Evolutionary conservation across 176 grass and related monocot species (phyloP), one percentile per base, ranked within the genome.

Genomic region (Poa annua): DNA sequence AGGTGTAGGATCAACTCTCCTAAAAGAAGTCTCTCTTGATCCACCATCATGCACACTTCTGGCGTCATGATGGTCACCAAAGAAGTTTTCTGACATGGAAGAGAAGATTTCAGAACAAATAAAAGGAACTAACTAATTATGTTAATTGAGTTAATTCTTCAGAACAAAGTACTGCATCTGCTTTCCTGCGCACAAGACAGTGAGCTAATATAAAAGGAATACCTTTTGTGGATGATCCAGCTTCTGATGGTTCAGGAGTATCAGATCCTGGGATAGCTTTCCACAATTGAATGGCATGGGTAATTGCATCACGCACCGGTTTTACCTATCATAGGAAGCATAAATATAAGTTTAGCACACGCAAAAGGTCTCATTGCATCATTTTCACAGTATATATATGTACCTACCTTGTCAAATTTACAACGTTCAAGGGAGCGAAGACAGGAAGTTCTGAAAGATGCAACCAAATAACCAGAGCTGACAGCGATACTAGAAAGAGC

Each of bases 141-240:
- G 32, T 74, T 26, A 21, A 7, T 66, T 3, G 11, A 53, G 20
- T 73, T 73, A 49, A 86, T 50, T 45, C 21, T 74, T 80, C 47
- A 70, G 7, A 80, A 55, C 78, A 2, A 79, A 49, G 55, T 61
- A 74, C 42, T 78, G 25, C 20, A 69, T 32, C 41, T 80, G 0
- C 59, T 82, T 81, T 32, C 7, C 53, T 38, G 7, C 54, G 47
- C 29, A 75, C 49, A 75, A 67, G 47, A 8, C 19, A 39, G 16
- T 56, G 72, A 73, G 6, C 19, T 44, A 10, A 19, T 50, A 82
- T 35, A 26, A 29, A 60, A 86, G 35, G 72, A 61, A 49, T 69
- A 99, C 96, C 96, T 93, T 96, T 99, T 68, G 87, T 92, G 65
- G 93, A 92, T 79, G 96, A 99, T 41, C 90, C 87, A 83, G 85